Evolutionary conservation across 129 eudicot genomes (phyloP).

Genomic region (Flaveria bidentis): DNA sequence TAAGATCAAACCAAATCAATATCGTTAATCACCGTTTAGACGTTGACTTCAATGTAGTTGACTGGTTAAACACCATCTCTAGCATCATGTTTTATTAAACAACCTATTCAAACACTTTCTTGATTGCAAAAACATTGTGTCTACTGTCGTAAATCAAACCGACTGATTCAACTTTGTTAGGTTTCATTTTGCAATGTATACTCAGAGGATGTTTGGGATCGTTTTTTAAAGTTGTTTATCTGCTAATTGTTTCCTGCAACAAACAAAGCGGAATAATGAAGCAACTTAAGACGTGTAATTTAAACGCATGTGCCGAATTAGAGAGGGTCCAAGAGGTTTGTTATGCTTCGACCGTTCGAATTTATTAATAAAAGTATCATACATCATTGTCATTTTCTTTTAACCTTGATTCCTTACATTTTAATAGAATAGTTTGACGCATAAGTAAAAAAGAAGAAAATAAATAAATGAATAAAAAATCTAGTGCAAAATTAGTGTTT

Average conservation of each 20-base stretch:
- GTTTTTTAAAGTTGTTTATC: neutral
- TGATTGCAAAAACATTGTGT: neutral
- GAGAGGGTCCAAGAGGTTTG: no score
- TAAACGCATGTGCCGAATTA: neutral
- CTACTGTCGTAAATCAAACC: neutral
- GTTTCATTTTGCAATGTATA: neutral
- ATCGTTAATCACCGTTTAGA: conserved; percentile 2
- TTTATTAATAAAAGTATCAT: no score
- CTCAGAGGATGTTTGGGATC: neutral
- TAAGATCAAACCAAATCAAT: neutral
- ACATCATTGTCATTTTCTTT: no score
- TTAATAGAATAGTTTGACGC: no score
- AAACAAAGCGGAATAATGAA: neutral
- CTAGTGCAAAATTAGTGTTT: no score
- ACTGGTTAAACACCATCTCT: neutral
- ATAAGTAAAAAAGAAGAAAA: no score
- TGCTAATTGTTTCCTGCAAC: neutral
- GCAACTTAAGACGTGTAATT: neutral
- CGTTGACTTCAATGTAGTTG: neutral
- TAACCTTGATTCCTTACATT: no score
- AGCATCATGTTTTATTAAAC: neutral
- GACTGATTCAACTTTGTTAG: neutral
- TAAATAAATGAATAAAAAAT: no score
- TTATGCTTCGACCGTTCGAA: no score
- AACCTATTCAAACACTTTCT: neutral